Evolutionary conservation across 306 rosid species (phyloP).

Genomic region (Casuarina glauca): DNA sequence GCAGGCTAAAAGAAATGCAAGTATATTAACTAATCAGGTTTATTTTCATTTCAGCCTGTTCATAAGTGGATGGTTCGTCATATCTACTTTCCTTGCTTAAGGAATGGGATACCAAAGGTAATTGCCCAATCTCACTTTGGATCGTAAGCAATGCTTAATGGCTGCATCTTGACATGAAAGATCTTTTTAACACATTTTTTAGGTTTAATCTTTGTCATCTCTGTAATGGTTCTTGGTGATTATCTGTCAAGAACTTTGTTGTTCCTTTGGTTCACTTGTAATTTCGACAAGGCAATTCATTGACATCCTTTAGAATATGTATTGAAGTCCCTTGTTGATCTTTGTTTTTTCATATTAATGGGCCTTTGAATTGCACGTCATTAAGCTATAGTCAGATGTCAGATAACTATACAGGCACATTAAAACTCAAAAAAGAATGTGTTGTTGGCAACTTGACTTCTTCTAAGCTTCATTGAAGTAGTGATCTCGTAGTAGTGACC

Average conservation of each 20-base stretch:
- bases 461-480: neutral
- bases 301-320: neutral
- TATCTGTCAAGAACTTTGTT: neutral
- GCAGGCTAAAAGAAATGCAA: neutral
- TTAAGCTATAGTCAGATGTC: neutral
- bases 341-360: neutral
- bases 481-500: neutral
- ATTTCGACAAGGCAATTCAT: neutral
- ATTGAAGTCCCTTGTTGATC: neutral
- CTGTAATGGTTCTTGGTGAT: neutral
- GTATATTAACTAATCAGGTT: constrained; percentile 29
- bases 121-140: constrained; percentile 8
- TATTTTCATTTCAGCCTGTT: constrained; percentile 69
- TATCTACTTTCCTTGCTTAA: constrained; percentile 83
- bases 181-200: neutral
- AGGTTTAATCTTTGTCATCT: neutral
- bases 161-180: neutral
- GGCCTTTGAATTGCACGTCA: neutral
- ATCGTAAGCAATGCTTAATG: neutral
- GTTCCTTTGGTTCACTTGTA: neutral
- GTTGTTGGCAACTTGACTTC: neutral
- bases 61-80: constrained; percentile 99
- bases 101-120: constrained; percentile 86
- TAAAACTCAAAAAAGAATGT: neutral
- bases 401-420: neutral